Conservation (phyloP, 805 yeast genomes). For the Zygoascus ofunaensis region DNA sequence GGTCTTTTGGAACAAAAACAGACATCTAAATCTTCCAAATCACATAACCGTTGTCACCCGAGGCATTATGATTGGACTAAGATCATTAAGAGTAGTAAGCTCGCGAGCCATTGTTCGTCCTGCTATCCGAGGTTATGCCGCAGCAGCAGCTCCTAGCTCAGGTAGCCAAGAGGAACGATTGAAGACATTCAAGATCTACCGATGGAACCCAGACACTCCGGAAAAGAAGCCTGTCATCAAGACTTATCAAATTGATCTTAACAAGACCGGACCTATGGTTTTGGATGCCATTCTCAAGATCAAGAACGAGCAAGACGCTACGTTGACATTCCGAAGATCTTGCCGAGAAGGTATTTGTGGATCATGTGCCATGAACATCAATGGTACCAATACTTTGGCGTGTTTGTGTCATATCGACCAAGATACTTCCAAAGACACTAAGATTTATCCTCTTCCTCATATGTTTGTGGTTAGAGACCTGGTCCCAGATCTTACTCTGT, state of each 20-base stretch:
- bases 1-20: no score
- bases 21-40: no score
- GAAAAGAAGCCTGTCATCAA: conserved; percentile 82
- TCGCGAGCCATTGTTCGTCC: not conserved
- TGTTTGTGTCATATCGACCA: conserved; percentile 91
- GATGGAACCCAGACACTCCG: conserved; percentile 98
- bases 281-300: conserved; percentile 89
- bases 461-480: conserved; percentile 96
- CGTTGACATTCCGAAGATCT: conserved; percentile 93
- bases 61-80: not conserved
- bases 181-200: conserved; percentile 85
- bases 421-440: conserved; percentile 61
- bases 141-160: not conserved
- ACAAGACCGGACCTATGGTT: conserved; percentile 95
- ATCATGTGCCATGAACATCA: conserved; percentile 99
- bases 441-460: conserved; percentile 95
- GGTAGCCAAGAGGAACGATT: conserved; percentile 29
- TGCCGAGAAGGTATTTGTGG: conserved; percentile 99
- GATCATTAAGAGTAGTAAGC: not conserved
- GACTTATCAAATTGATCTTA: conserved; percentile 74
- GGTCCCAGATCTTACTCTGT: conserved; percentile 95
- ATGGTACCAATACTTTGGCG: conserved; percentile 94
- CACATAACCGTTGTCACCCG: no score
- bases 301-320: conserved; percentile 93
- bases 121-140: not conserved